Evolutionary conservation across 768 basidiomycete genomes (phyloP).

Genomic region (Mycena capillaripes): DNA sequence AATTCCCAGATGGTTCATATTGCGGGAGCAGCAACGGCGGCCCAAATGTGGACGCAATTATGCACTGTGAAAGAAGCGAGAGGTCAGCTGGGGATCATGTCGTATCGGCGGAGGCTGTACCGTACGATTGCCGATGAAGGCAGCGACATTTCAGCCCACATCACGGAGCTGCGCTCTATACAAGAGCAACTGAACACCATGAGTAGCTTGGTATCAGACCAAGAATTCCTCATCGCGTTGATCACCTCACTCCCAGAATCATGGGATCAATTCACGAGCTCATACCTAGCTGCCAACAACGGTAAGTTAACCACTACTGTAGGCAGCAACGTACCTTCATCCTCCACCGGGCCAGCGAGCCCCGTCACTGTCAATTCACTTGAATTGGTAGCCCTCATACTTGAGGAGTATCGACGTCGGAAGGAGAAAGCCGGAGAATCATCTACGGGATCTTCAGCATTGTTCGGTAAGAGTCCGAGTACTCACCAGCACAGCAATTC

Average conservation of each 20-base stretch:
- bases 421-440: conserved; percentile 27
- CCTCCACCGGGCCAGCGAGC: background rate
- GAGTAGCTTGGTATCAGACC: conserved; percentile 21
- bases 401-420: conserved; percentile 25
- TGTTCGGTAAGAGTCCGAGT: conserved; percentile 15
- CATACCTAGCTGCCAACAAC: conserved; percentile 17
- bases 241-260: conserved; percentile 6
- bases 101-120: conserved; percentile 18
- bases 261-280: conserved; percentile 24
- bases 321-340: background rate
- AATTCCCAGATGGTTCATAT: conserved; percentile 27
- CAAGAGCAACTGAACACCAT: conserved; percentile 21
- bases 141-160: conserved; percentile 16
- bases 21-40: conserved; percentile 8
- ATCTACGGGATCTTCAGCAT: conserved; percentile 16
- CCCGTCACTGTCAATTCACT: conserved; percentile 10
- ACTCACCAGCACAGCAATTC: background rate
- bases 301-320: conserved; percentile 3
- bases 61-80: conserved; percentile 19
- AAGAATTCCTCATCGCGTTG: conserved; percentile 25
- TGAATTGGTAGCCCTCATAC: conserved; percentile 24
- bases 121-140: conserved; percentile 19
- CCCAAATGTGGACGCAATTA: conserved; percentile 14
- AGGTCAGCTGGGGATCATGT: conserved; percentile 18
- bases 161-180: conserved; percentile 13